A percentile compares a stretch with the other conserved stretches of the same genome.
Evolutionary conservation across 371 early-diverging fungal species (phyloP).

Genomic region (Mortierella sp.): DNA sequence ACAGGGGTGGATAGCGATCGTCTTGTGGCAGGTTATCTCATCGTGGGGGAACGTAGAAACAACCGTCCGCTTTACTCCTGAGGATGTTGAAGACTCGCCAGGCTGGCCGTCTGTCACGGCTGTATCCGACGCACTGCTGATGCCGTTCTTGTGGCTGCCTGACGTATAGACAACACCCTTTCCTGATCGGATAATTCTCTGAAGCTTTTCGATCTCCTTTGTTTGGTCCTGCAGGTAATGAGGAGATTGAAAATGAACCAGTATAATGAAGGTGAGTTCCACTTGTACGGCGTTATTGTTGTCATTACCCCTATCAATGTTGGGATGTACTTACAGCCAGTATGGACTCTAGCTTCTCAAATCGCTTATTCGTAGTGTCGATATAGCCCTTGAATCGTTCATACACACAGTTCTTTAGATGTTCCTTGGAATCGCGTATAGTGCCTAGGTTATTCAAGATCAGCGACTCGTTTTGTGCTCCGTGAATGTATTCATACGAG

Average conservation of each 20-base stretch:
- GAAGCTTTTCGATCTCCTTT: constrained; percentile 52
- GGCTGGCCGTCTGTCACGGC: not conserved
- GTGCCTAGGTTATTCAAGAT: constrained; percentile 46
- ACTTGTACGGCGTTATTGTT: too few relatives aligned
- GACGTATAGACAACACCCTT: constrained; percentile 20
- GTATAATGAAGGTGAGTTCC: not conserved
- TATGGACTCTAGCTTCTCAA: constrained; percentile 56
- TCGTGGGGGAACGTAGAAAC: constrained; percentile 57
- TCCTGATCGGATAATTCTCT: constrained; percentile 47
- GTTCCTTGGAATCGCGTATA: constrained; percentile 52
- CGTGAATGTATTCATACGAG: too few relatives aligned
- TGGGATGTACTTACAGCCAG: constrained; percentile 23
- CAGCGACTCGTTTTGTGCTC: too few relatives aligned
- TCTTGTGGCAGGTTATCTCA: constrained; percentile 66
- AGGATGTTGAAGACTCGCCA: constrained; percentile 6
- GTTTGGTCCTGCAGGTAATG: constrained; percentile 56
- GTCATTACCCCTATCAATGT: too few relatives aligned
- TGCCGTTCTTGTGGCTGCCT: constrained; percentile 1
- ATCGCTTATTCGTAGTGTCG: constrained; percentile 55
- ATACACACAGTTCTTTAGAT: constrained; percentile 62
- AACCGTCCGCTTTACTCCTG: constrained; percentile 28
- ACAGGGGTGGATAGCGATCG: constrained; percentile 63
- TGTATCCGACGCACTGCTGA: not conserved
- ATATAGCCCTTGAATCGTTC: constrained; percentile 66
- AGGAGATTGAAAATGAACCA: not conserved